Percentiles rank a stretch among this genome's conserved stretches.
These are phyloP conservation scores for Citrus hindsii DNA, from an alignment of 345 rosid genomes.

Conservation along the genomic window DNA sequence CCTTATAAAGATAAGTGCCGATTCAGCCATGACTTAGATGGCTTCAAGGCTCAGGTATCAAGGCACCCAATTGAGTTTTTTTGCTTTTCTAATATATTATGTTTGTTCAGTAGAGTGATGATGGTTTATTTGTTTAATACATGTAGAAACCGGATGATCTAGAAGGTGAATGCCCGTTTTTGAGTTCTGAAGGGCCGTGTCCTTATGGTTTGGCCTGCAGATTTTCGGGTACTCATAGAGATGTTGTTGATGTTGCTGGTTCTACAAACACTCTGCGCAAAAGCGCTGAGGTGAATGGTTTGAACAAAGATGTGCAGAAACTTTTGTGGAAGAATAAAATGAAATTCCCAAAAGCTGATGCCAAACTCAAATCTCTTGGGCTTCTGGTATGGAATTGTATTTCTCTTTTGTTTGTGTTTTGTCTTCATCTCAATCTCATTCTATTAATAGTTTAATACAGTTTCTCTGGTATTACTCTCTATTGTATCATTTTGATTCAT, in stretches of 20 bases:
- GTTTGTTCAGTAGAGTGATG: neutral
- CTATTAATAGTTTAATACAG: neutral
- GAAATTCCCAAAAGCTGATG: slow-evolving; percentile 74
- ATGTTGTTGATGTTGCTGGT: slow-evolving; percentile 13
- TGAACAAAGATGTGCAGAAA: slow-evolving; percentile 79
- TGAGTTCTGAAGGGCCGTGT: slow-evolving; percentile 45
- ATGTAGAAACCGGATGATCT: slow-evolving; percentile 85
- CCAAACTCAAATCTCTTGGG: slow-evolving; percentile 61
- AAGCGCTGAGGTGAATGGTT: slow-evolving; percentile 55
- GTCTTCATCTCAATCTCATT: neutral
- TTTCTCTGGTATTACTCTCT: neutral
- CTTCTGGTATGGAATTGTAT: slow-evolving; percentile 48
- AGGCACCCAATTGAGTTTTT: neutral
- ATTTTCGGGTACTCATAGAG: slow-evolving; percentile 64
- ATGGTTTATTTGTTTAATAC: slow-evolving; percentile 5
- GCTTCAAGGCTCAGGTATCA: slow-evolving; percentile 69
- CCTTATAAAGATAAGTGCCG: slow-evolving; percentile 65
- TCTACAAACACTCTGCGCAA: slow-evolving; percentile 18
- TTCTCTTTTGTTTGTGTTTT: neutral
- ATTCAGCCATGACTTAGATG: slow-evolving; percentile 77
- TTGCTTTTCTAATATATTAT: neutral
- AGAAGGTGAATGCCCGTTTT: slow-evolving; percentile 87
- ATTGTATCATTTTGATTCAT: neutral
- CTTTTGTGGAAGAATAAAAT: slow-evolving; percentile 87
- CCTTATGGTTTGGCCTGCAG: slow-evolving; percentile 85